These are phyloP conservation scores for Ogataea ramenticola DNA, from an alignment of 805 yeast species.

Conservation along the genomic window DNA sequence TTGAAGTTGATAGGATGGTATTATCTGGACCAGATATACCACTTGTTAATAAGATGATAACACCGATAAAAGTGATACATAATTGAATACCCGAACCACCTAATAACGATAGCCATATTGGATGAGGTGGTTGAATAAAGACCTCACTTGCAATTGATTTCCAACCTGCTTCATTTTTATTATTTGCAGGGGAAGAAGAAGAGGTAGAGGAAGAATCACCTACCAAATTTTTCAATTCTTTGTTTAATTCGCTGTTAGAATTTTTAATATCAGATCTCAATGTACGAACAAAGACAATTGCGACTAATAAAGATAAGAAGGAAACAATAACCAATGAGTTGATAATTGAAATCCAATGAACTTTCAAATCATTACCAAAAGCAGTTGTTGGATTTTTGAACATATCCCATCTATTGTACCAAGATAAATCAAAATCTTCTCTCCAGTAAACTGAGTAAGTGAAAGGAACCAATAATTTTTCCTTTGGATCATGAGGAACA, in stretches of 20 bases:
- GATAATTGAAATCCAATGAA: conserved; percentile 74
- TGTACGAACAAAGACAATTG: conserved; percentile 51
- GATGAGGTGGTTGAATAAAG: conserved; percentile 41
- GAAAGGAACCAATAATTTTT: conserved; percentile 51
- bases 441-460: conserved; percentile 87
- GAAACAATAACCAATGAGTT: conserved; percentile 63
- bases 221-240: conserved; percentile 10
- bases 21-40: conserved; percentile 57
- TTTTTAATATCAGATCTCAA: conserved; percentile 39
- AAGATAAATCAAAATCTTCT: conserved; percentile 61
- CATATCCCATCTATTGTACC: conserved; percentile 67
- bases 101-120: conserved; percentile 44
- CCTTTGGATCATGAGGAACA: conserved; percentile 35
- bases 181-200: not conserved
- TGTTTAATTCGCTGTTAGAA: conserved; percentile 6
- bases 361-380: conserved; percentile 45
- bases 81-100: conserved; percentile 74
- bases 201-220: conserved; percentile 6
- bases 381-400: conserved; percentile 35
- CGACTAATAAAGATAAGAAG: conserved; percentile 57
- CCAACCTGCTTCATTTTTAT: conserved; percentile 35
- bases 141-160: conserved; percentile 47
- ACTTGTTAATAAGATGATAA: conserved; percentile 49
- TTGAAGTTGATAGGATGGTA: conserved; percentile 54
- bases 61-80: conserved; percentile 55